Conservation (phyloP, 2,329 filamentous ascomycete genomes). For the Beauveria sp. region DNA sequence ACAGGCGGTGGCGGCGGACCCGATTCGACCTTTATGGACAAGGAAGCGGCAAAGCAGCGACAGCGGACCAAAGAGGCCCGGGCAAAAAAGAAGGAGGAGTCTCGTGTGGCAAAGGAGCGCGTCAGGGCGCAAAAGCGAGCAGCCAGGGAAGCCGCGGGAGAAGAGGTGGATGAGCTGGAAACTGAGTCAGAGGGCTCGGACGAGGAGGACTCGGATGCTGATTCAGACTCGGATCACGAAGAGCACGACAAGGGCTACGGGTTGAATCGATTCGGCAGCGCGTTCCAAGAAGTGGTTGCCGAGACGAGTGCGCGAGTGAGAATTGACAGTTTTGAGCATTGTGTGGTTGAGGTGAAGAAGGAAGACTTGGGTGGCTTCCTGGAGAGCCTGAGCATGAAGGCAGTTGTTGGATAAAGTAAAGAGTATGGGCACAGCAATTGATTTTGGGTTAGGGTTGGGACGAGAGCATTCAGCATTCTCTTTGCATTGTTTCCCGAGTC, state of each 20-base stretch:
- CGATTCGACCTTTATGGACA: constrained; percentile 60
- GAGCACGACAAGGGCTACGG: constrained; percentile 59
- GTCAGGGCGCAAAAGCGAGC: constrained; percentile 54
- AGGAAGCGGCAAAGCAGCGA: constrained; percentile 56
- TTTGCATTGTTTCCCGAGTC: background rate
- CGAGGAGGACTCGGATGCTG: constrained; percentile 34
- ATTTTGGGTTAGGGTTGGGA: background rate
- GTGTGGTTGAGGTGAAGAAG: constrained; percentile 95
- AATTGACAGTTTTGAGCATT: constrained; percentile 96
- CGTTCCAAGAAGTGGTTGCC: constrained; percentile 89
- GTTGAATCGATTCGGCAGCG: constrained; percentile 84
- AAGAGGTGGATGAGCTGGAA: constrained; percentile 40
- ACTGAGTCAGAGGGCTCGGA: constrained; percentile 37
- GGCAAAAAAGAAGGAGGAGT: constrained; percentile 53
- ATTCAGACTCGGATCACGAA: constrained; percentile 48
- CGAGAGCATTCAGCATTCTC: background rate
- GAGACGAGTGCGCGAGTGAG: constrained; percentile 85
- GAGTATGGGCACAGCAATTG: constrained; percentile 2
- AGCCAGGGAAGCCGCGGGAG: constrained; percentile 41
- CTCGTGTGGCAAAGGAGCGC: constrained; percentile 47
- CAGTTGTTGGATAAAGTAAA: constrained; percentile 54
- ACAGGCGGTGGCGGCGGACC: constrained; percentile 80
- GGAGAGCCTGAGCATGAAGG: constrained; percentile 86
- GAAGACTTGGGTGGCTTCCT: constrained; percentile 88
- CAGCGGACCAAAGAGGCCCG: constrained; percentile 57